A percentile compares a stretch with the other conserved stretches of the same genome.
Evolutionary conservation across 1,139 yeast species (phyloP).

Genomic region (Kluyveromyces marxianus): DNA sequence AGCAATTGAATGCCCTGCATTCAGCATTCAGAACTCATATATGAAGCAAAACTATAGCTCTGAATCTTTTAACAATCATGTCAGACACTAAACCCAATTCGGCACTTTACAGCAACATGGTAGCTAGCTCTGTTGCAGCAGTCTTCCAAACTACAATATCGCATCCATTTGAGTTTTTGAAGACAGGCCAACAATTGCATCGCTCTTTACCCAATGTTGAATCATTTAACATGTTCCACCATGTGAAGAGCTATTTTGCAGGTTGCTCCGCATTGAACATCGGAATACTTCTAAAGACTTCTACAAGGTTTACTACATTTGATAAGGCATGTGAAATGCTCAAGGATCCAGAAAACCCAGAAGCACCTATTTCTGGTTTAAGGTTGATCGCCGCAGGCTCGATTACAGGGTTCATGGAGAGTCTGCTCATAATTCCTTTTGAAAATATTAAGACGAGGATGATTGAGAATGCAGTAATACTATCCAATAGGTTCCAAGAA

Average conservation of each 20-base stretch:
- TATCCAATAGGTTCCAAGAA: constrained; percentile 11
- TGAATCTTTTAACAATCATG: not conserved
- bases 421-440: constrained; percentile 81
- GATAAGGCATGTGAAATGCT: constrained; percentile 71
- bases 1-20: too few relatives aligned
- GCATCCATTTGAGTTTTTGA: constrained; percentile 79
- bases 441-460: constrained; percentile 80
- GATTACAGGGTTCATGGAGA: constrained; percentile 76
- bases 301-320: constrained; percentile 65
- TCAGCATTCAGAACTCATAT: too few relatives aligned
- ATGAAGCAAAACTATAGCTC: too few relatives aligned
- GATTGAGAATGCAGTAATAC: constrained; percentile 55
- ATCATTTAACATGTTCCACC: constrained; percentile 32
- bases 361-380: constrained; percentile 57
- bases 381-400: constrained; percentile 76
- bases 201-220: constrained; percentile 38
- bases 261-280: constrained; percentile 78
- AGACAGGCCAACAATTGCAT: constrained; percentile 63
- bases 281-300: constrained; percentile 69
- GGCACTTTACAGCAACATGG: constrained; percentile 1
- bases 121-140: constrained; percentile 70
- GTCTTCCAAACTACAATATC: constrained; percentile 63
- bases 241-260: constrained; percentile 47
- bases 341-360: constrained; percentile 37
- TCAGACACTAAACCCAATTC: not conserved